Conservation (phyloP, 345 rosid species). For the Alliaria petiolata region DNA sequence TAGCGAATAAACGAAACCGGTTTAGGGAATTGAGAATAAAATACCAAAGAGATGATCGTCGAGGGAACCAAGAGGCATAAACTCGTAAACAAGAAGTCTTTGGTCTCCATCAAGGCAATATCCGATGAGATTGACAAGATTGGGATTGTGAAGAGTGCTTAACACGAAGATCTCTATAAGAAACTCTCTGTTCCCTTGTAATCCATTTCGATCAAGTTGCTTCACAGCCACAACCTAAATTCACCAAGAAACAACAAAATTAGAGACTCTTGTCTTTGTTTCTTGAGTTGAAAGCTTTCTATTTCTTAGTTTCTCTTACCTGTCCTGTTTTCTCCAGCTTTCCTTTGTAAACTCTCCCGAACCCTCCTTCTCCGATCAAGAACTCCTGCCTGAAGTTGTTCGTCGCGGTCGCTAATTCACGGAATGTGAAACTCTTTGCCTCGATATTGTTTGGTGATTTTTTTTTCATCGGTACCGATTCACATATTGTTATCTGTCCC, state of each 20-base stretch:
- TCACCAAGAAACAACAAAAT: background rate
- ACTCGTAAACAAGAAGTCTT: constrained; percentile 85
- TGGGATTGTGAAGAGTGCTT: constrained; percentile 77
- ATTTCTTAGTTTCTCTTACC: constrained; percentile 35
- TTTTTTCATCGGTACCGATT: constrained; percentile 15
- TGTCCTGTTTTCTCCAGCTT: constrained; percentile 55
- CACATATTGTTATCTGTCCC: background rate
- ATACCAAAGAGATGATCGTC: constrained; percentile 86
- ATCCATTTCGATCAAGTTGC: constrained; percentile 90
- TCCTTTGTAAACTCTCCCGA: constrained; percentile 85
- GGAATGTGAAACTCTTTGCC: constrained; percentile 68
- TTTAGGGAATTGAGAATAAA: background rate
- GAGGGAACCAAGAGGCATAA: constrained; percentile 82
- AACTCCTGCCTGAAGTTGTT: constrained; percentile 74
- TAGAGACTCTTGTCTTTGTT: background rate
- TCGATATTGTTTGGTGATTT: constrained; percentile 34
- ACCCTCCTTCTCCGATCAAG: constrained; percentile 86
- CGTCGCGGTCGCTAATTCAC: constrained; percentile 74
- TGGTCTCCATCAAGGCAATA: constrained; percentile 95
- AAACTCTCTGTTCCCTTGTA: constrained; percentile 89
- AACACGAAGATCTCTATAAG: constrained; percentile 75
- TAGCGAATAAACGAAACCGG: background rate
- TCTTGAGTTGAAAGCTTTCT: background rate
- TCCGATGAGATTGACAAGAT: constrained; percentile 81
- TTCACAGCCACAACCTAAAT: constrained; percentile 83